Percentiles rank a stretch among this genome's conserved stretches.
Evolutionary conservation across 768 basidiomycete genomes (phyloP).

Genomic region (Podaxis carcinomalis): DNA sequence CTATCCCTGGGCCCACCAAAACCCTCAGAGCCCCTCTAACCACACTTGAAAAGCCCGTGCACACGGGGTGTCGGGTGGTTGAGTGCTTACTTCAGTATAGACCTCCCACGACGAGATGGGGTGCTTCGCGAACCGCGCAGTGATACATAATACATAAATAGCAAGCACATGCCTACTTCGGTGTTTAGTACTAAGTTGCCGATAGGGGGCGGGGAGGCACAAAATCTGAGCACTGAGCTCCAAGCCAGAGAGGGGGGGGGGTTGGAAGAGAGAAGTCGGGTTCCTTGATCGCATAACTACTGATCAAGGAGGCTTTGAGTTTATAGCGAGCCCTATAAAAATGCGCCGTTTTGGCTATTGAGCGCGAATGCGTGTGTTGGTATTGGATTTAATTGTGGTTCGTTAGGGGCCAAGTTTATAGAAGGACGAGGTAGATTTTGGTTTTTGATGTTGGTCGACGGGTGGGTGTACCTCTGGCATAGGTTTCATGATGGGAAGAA

Average conservation of each 20-base stretch:
- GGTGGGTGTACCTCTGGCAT: too few relatives aligned
- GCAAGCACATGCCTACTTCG: too few relatives aligned
- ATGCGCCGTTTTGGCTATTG: neutral
- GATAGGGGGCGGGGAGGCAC: too few relatives aligned
- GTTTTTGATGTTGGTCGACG: neutral
- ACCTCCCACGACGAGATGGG: too few relatives aligned
- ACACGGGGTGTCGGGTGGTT: neutral
- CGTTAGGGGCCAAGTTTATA: neutral
- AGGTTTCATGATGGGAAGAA: too few relatives aligned
- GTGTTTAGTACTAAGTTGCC: too few relatives aligned
- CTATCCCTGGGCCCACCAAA: too few relatives aligned
- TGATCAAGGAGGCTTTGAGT: neutral
- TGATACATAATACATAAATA: too few relatives aligned
- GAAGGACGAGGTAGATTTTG: neutral
- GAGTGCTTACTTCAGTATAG: neutral
- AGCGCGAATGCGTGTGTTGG: neutral
- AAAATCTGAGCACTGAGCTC: too few relatives aligned
- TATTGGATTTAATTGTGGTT: neutral
- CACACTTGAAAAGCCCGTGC: neutral
- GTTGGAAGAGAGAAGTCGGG: too few relatives aligned
- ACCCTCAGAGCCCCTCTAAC: neutral
- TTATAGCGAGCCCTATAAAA: neutral
- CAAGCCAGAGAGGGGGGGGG: too few relatives aligned
- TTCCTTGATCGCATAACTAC: neutral
- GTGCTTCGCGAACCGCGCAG: too few relatives aligned